A percentile compares a stretch with the other conserved stretches of the same genome.
Conservation (phyloP, 2,329 filamentous ascomycete species). For the Ophiostoma sp. region DNA sequence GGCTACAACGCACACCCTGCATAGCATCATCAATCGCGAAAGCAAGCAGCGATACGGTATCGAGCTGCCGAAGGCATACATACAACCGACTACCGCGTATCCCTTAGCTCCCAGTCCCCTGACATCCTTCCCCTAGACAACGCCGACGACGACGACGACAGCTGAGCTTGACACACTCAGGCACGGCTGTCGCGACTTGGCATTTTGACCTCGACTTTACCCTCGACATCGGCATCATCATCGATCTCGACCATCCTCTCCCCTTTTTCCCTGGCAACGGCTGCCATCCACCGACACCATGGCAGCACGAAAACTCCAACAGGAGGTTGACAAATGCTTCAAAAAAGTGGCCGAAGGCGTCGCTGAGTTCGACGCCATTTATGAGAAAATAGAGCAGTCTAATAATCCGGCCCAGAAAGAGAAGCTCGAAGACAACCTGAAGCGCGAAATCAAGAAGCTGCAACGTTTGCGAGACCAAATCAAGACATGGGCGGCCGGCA, state of each 20-base stretch:
- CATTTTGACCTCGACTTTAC: not conserved
- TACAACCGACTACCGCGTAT: not conserved
- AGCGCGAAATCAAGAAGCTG: constrained; percentile 99
- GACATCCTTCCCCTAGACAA: not conserved
- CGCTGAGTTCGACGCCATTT: constrained; percentile 86
- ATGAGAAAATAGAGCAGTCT: constrained; percentile 95
- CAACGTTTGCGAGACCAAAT: constrained; percentile 97
- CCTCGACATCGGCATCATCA: not conserved
- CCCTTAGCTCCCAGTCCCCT: not conserved
- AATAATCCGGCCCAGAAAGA: constrained; percentile 95
- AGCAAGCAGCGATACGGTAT: not conserved
- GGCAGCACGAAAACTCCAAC: constrained; percentile 93
- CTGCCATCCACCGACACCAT: constrained; percentile 52
- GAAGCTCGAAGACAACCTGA: constrained; percentile 96
- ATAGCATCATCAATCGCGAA: not conserved
- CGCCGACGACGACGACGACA: not conserved
- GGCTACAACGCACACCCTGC: not conserved
- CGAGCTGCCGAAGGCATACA: not conserved
- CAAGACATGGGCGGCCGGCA: constrained; percentile 97
- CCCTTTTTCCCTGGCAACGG: not conserved
- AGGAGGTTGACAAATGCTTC: constrained; percentile 99
- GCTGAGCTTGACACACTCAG: not conserved
- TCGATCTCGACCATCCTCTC: not conserved
- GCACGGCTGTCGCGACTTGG: not conserved
- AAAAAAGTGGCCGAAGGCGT: constrained; percentile 97